Evolutionary conservation across 192 early-diverging fungal genomes (phyloP).

Genomic region (Gryganskiella cystojenkinii): DNA sequence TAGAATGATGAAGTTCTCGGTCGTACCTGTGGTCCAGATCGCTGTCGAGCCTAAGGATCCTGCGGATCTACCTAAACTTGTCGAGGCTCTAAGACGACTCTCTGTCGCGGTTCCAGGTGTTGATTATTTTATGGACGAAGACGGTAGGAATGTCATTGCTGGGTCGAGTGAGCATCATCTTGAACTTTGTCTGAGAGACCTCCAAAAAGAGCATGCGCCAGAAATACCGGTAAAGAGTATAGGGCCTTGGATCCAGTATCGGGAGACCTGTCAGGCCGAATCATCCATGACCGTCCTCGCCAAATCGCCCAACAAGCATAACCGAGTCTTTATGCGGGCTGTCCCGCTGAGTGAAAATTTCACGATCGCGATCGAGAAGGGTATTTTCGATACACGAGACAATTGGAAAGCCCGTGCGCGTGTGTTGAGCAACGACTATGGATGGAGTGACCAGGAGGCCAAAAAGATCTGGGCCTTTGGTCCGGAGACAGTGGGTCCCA

Average conservation of each 20-base stretch:
- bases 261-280: conserved; percentile 92
- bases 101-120: conserved; percentile 99
- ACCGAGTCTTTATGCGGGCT: conserved; percentile 99
- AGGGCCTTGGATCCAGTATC: conserved; percentile 93
- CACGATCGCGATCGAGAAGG: conserved; percentile 81
- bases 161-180: conserved; percentile 99
- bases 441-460: conserved; percentile 96
- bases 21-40: conserved; percentile 96
- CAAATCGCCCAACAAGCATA: conserved; percentile 99
- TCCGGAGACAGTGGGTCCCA: conserved; percentile 87
- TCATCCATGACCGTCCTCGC: conserved; percentile 85
- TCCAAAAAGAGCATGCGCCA: conserved; percentile 97
- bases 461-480: conserved; percentile 96
- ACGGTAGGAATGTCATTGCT: conserved; percentile 97
- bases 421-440: conserved; percentile 87
- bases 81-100: conserved; percentile 99
- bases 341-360: conserved; percentile 87
- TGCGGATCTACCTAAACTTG: conserved; percentile 98
- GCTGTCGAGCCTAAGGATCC: conserved; percentile 97
- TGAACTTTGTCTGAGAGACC: conserved; percentile 98
- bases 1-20: conserved; percentile 99
- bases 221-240: no score
- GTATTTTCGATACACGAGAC: conserved; percentile 89
- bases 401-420: conserved; percentile 94
- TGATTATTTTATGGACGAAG: conserved; percentile 84